These are phyloP conservation scores for Passalora sequoiae DNA, from an alignment of 2,329 filamentous ascomycete genomes.

Conservation along the genomic window DNA sequence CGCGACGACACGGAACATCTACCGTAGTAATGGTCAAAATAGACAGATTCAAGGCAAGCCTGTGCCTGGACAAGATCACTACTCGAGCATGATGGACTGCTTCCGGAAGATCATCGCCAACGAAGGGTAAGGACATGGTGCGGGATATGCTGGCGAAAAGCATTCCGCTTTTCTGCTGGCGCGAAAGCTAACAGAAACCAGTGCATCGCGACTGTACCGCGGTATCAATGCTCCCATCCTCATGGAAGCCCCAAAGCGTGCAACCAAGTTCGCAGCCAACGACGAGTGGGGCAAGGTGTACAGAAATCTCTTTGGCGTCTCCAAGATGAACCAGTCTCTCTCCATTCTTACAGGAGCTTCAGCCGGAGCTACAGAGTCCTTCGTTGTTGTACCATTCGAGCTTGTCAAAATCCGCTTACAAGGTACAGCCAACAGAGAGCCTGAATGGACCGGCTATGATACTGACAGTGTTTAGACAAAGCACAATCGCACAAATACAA, in stretches of 20 bases:
- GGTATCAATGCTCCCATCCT: conserved; percentile 93
- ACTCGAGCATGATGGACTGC: conserved; percentile 97
- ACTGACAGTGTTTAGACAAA: too few species aligned
- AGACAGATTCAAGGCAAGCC: conserved; percentile 54
- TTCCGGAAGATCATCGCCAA: conserved; percentile 94
- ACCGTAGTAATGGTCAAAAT: conserved; percentile 20
- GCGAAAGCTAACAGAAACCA: conserved; percentile 40
- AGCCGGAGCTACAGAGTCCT: conserved; percentile 89
- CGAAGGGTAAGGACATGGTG: conserved; percentile 65
- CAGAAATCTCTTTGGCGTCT: conserved; percentile 74
- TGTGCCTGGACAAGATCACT: conserved; percentile 69
- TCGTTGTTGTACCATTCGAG: conserved; percentile 97
- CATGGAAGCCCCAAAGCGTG: conserved; percentile 93
- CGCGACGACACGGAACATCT: background rate
- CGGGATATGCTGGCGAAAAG: background rate
- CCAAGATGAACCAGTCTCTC: conserved; percentile 85
- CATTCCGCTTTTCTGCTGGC: background rate
- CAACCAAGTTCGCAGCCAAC: conserved; percentile 98
- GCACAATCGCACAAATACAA: conserved; percentile 84
- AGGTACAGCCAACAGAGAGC: too few species aligned
- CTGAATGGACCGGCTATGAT: too few species aligned
- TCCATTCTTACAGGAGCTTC: conserved; percentile 91
- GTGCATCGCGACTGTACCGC: conserved; percentile 81
- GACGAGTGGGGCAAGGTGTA: conserved; percentile 97
- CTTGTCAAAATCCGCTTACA: conserved; percentile 97